Percentiles rank a stretch among this genome's conserved stretches.
These are phyloP conservation scores for Phoenix roebelenii DNA, from an alignment of 176 grass and related monocot genomes.

Conservation along the genomic window DNA sequence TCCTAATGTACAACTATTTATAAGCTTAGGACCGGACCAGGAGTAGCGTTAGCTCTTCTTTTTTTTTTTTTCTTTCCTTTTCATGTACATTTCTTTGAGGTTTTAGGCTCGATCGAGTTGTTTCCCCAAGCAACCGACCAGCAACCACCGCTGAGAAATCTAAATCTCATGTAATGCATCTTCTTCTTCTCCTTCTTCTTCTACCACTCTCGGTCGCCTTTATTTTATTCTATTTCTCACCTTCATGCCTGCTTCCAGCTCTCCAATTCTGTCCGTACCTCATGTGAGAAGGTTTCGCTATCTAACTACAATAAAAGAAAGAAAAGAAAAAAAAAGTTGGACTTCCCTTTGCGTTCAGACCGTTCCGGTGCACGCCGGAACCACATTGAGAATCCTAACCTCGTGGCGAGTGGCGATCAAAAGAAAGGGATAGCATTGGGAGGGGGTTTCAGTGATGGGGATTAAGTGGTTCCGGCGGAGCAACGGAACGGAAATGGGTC, in stretches of 20 bases:
- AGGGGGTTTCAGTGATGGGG: too few relatives aligned
- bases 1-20: conserved; percentile 2
- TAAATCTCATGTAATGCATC: conserved; percentile 11
- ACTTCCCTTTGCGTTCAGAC: not conserved
- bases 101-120: conserved; percentile 61
- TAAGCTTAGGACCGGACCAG: not conserved
- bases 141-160: conserved; percentile 60
- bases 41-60: conserved; percentile 4
- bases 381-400: too few relatives aligned
- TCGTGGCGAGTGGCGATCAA: too few relatives aligned
- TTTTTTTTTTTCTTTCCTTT: not conserved
- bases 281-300: conserved; percentile 31
- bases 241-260: conserved; percentile 10
- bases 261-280: conserved; percentile 9
- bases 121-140: conserved; percentile 73
- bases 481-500: too few relatives aligned
- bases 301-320: not conserved
- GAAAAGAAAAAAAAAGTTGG: too few relatives aligned
- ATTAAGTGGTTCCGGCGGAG: too few relatives aligned
- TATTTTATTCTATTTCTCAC: not conserved
- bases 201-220: not conserved
- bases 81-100: conserved; percentile 59
- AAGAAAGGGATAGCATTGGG: too few relatives aligned
- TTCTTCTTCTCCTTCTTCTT: conserved; percentile 18
- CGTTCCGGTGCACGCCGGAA: conserved; percentile 13